Evolutionary conservation across 441 rosid genomes (phyloP).

Genomic region (Populus hybrid): DNA sequence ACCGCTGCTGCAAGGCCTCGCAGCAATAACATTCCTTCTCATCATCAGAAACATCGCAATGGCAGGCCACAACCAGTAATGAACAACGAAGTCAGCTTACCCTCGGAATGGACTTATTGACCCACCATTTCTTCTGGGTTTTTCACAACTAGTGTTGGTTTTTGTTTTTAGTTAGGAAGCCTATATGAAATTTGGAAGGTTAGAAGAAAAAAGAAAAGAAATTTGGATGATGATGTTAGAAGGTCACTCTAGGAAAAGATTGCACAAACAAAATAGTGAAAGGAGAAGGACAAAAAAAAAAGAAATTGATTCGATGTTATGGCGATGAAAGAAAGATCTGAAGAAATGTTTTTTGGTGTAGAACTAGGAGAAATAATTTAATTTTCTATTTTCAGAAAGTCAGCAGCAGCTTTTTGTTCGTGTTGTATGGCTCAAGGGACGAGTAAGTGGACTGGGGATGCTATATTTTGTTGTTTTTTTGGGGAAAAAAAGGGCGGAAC

Average conservation of each 20-base stretch:
- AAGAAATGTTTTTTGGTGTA: conserved; percentile 21
- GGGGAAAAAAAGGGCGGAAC: background rate
- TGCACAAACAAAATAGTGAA: background rate
- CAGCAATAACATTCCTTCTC: conserved; percentile 7
- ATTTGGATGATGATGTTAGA: background rate
- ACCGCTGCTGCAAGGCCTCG: conserved; percentile 19
- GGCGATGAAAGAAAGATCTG: background rate
- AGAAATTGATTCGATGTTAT: background rate
- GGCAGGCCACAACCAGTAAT: conserved; percentile 23
- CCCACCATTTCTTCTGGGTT: background rate
- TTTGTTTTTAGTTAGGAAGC: conserved; percentile 9
- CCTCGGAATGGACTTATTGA: conserved; percentile 68
- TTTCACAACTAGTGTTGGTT: background rate
- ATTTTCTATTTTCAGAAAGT: background rate
- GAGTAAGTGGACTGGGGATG: background rate
- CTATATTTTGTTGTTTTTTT: background rate
- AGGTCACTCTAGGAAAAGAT: background rate
- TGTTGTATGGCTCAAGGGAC: conserved; percentile 19
- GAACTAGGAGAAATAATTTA: conserved; percentile 17
- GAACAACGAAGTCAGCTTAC: conserved; percentile 39
- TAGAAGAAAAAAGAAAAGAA: background rate
- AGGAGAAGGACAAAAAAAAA: background rate
- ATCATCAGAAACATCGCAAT: conserved; percentile 20
- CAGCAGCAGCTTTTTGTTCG: conserved; percentile 9
- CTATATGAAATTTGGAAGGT: background rate